Conservation (phyloP, 2,329 filamentous ascomycete genomes). For the Xylariaceae sp. region DNA sequence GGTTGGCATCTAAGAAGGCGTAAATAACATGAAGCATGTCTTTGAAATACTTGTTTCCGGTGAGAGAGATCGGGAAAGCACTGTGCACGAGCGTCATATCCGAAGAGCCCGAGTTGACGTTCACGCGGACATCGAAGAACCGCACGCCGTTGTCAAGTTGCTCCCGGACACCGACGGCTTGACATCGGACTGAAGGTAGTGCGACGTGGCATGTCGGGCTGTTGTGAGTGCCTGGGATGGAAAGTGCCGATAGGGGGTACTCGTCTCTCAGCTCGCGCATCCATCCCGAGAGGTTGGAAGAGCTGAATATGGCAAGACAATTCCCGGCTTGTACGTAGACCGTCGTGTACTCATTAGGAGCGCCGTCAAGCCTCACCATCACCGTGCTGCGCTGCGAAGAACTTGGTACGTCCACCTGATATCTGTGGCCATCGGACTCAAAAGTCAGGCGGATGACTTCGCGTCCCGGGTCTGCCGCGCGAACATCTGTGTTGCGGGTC, state of each 20-base stretch:
- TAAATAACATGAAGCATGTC: slow-evolving; percentile 72
- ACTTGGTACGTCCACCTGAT: slow-evolving; percentile 74
- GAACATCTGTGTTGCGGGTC: slow-evolving; percentile 64
- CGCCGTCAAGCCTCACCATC: slow-evolving; percentile 58
- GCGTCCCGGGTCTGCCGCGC: slow-evolving; percentile 57
- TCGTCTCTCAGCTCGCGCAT: slow-evolving; percentile 76
- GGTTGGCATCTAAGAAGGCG: slow-evolving; percentile 75
- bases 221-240: slow-evolving; percentile 95
- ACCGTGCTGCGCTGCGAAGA: slow-evolving; percentile 60
- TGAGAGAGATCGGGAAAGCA: slow-evolving; percentile 84
- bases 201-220: slow-evolving; percentile 83
- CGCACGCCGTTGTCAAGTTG: slow-evolving; percentile 90
- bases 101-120: slow-evolving; percentile 56
- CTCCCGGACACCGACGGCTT: slow-evolving; percentile 73
- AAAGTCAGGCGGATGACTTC: slow-evolving; percentile 78
- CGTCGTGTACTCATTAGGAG: slow-evolving; percentile 61
- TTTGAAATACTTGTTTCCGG: slow-evolving; percentile 77
- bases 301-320: slow-evolving; percentile 69
- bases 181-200: slow-evolving; percentile 90
- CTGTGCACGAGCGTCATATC: slow-evolving; percentile 83
- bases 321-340: slow-evolving; percentile 63
- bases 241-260: slow-evolving; percentile 76
- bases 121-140: slow-evolving; percentile 89
- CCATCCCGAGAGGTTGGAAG: slow-evolving; percentile 71
- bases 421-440: slow-evolving; percentile 63